Percentiles rank a stretch among this genome's conserved stretches.
Evolutionary conservation across 805 yeast genomes (phyloP).

Genomic region (Saturnispora quitensis): DNA sequence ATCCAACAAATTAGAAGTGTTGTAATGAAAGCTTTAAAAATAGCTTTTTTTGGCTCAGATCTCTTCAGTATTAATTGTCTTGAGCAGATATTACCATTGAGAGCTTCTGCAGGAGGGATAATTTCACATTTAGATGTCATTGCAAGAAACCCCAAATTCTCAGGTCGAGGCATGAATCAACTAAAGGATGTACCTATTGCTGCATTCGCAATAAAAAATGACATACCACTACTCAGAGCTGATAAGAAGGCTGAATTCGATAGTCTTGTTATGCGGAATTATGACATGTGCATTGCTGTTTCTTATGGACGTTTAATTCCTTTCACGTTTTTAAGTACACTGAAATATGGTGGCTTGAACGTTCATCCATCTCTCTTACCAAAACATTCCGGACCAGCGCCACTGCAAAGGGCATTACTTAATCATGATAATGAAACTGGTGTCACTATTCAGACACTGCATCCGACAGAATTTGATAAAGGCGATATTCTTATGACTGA

Average conservation of each 20-base stretch:
- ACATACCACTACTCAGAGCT: conserved; percentile 38
- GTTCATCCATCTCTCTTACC: conserved; percentile 93
- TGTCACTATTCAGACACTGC: conserved; percentile 81
- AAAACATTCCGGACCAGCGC: conserved; percentile 77
- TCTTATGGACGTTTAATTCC: conserved; percentile 87
- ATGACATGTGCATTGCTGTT: conserved; percentile 77
- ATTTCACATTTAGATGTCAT: conserved; percentile 43
- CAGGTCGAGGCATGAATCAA: conserved; percentile 47
- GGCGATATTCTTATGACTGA: conserved; percentile 66
- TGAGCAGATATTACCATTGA: conserved; percentile 26
- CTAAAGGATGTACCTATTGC: conserved; percentile 48
- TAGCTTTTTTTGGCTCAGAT: conserved; percentile 79
- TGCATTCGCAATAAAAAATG: conserved; percentile 26
- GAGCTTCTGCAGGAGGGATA: neutral
- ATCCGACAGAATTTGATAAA: conserved; percentile 76
- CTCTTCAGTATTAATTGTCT: conserved; percentile 53
- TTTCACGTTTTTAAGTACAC: conserved; percentile 35
- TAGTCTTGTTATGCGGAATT: conserved; percentile 23
- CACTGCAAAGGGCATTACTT: conserved; percentile 71
- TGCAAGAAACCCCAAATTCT: conserved; percentile 51
- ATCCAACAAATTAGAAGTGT: neutral
- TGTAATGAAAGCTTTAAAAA: conserved; percentile 11
- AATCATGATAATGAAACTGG: conserved; percentile 61
- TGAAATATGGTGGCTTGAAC: conserved; percentile 65
- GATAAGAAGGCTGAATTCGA: conserved; percentile 36